A percentile compares a stretch with the other conserved stretches of the same genome.
Evolutionary conservation across 345 rosid species (phyloP).

Genomic region (Laguncularia racemosa): DNA sequence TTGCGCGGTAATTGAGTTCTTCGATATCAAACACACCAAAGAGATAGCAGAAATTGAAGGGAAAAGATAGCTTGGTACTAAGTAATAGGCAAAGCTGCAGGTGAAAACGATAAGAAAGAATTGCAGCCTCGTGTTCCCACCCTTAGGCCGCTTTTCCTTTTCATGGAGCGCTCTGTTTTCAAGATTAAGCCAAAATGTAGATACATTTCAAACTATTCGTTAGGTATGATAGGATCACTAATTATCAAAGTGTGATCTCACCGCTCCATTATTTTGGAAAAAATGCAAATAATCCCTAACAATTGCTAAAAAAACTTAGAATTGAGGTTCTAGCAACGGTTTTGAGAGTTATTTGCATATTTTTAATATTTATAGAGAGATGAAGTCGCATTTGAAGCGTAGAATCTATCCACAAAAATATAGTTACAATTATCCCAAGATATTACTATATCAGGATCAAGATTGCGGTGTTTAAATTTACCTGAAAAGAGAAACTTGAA

Average conservation of each 20-base stretch:
- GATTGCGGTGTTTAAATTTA: conserved; percentile 3
- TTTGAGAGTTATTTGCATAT: no score
- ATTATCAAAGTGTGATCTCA: background rate
- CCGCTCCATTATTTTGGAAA: background rate
- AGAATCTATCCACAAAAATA: background rate
- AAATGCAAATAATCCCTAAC: no score
- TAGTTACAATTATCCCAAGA: no score
- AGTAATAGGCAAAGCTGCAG: conserved; percentile 72
- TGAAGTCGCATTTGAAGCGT: no score
- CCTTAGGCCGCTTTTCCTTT: conserved; percentile 39
- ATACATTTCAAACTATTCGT: no score
- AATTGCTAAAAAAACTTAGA: no score
- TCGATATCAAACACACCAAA: conserved; percentile 92
- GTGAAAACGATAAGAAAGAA: conserved; percentile 58
- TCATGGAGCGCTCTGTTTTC: conserved; percentile 89
- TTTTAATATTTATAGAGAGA: no score
- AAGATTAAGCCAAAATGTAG: background rate
- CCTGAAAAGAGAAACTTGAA: conserved; percentile 96
- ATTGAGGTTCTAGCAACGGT: no score
- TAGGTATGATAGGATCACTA: background rate
- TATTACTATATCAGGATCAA: background rate
- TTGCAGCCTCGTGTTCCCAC: conserved; percentile 65
- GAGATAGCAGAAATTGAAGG: conserved; percentile 87
- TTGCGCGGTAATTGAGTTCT: conserved; percentile 77
- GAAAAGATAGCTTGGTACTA: conserved; percentile 76